Percentiles rank a stretch among this genome's conserved stretches.
Conservation (phyloP, 768 basidiomycete genomes). For the Rhodotorula diobovata region DNA sequence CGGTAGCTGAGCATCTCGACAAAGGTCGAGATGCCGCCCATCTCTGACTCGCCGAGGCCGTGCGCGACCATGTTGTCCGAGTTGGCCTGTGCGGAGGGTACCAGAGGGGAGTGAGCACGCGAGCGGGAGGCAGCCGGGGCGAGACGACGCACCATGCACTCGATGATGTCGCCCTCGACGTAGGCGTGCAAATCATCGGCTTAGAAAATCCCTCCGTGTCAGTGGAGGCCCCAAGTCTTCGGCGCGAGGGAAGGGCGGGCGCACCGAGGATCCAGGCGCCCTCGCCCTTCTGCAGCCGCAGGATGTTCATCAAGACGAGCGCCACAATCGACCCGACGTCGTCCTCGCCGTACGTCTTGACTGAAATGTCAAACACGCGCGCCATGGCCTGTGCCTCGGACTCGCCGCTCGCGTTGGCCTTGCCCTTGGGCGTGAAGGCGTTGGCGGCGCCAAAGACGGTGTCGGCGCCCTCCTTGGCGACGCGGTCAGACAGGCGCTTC, state of each 20-base stretch:
- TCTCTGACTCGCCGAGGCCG: conserved; percentile 34
- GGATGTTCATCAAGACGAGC: conserved; percentile 35
- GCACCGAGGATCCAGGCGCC: conserved; percentile 38
- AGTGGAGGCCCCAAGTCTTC: no score
- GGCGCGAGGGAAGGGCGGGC: not conserved
- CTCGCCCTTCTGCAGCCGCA: conserved; percentile 36
- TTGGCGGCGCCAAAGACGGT: conserved; percentile 31
- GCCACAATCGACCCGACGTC: conserved; percentile 33
- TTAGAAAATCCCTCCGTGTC: not conserved
- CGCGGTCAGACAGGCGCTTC: not conserved
- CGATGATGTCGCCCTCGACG: conserved; percentile 40
- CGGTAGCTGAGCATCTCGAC: conserved; percentile 42
- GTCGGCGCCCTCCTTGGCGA: conserved; percentile 25
- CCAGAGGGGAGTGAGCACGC: no score
- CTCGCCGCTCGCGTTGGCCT: conserved; percentile 23
- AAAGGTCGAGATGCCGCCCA: conserved; percentile 36
- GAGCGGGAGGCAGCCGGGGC: conserved; percentile 2
- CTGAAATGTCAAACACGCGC: conserved; percentile 23
- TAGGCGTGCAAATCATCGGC: conserved; percentile 40
- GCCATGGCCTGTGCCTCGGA: conserved; percentile 30
- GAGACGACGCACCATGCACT: conserved; percentile 37
- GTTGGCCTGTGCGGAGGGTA: not conserved
- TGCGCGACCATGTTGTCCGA: conserved; percentile 38
- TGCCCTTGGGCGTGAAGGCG: conserved; percentile 4
- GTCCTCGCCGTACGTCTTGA: conserved; percentile 32